A percentile compares a stretch with the other conserved stretches of the same genome.
Evolutionary conservation across 768 basidiomycete genomes (phyloP).

Genomic region (Auricularia auricula-judae): DNA sequence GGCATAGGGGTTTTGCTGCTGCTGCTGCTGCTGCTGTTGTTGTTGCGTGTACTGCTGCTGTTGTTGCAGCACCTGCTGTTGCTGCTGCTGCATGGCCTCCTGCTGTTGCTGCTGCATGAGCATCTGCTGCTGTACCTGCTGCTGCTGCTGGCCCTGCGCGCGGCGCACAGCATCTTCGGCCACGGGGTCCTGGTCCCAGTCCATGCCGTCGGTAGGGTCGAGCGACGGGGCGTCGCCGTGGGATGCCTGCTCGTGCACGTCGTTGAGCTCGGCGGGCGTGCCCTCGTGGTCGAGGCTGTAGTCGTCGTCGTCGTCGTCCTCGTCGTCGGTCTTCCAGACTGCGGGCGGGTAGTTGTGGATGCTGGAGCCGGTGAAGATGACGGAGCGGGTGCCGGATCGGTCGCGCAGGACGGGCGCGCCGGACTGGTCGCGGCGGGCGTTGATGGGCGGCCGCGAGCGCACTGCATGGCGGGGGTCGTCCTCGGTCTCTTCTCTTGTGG

Average conservation of each 20-base stretch:
- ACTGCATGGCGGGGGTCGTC: neutral
- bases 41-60: constrained; percentile 6
- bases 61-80: constrained; percentile 16
- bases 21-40: constrained; percentile 4
- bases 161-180: constrained; percentile 34
- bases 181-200: constrained; percentile 69
- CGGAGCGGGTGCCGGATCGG: constrained; percentile 19
- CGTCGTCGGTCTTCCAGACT: constrained; percentile 73
- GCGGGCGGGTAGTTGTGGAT: constrained; percentile 73
- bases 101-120: constrained; percentile 21
- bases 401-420: neutral
- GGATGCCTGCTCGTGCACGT: constrained; percentile 2
- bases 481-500: neutral
- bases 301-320: constrained; percentile 49
- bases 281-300: constrained; percentile 22
- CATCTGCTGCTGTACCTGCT: constrained; percentile 21
- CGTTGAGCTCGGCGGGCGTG: neutral
- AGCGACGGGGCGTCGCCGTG: constrained; percentile 4
- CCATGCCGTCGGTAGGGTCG: constrained; percentile 62
- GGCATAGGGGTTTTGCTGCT: constrained; percentile 9
- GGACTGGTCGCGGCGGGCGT: neutral
- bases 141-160: constrained; percentile 12
- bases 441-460: neutral
- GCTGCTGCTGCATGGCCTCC: constrained; percentile 7
- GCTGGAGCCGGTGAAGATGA: constrained; percentile 62